These are phyloP conservation scores for Mycena metata DNA, from an alignment of 768 basidiomycete species.

Conservation along the genomic window DNA sequence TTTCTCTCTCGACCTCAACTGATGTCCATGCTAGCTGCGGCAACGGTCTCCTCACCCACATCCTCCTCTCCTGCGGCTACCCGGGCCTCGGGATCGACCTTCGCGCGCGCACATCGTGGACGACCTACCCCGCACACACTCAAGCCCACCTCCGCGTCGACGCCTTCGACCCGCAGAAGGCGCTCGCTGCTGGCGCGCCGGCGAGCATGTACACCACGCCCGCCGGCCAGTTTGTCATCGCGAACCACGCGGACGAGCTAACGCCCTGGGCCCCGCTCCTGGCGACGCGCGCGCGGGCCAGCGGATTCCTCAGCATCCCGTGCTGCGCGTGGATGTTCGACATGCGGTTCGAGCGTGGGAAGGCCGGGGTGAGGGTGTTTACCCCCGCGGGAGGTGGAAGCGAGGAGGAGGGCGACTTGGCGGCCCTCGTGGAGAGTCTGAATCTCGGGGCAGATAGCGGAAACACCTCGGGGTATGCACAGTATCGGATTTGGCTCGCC, in stretches of 20 bases:
- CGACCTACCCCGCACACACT: slow-evolving; percentile 76
- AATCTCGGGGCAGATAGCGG: slow-evolving; percentile 75
- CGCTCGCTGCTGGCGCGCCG: slow-evolving; percentile 28
- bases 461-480: slow-evolving; percentile 78
- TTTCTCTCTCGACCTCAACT: neutral
- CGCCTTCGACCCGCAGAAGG: slow-evolving; percentile 74
- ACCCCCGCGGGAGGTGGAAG: slow-evolving; percentile 40
- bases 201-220: slow-evolving; percentile 49
- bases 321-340: slow-evolving; percentile 94
- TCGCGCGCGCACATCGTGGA: slow-evolving; percentile 88
- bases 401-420: slow-evolving; percentile 17
- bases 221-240: slow-evolving; percentile 80
- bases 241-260: slow-evolving; percentile 96
- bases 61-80: slow-evolving; percentile 88
- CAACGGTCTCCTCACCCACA: slow-evolving; percentile 93
- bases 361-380: slow-evolving; percentile 46
- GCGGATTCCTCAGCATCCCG: slow-evolving; percentile 87
- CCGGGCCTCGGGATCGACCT: slow-evolving; percentile 88
- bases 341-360: slow-evolving; percentile 68
- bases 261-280: slow-evolving; percentile 95
- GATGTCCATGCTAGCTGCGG: slow-evolving; percentile 72
- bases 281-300: slow-evolving; percentile 69
- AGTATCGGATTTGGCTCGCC: slow-evolving; percentile 91
- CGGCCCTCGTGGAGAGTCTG: slow-evolving; percentile 55
- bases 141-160: slow-evolving; percentile 72